Conservation (phyloP, 2,329 filamentous ascomycete genomes). For the Fusarium proliferatum region DNA sequence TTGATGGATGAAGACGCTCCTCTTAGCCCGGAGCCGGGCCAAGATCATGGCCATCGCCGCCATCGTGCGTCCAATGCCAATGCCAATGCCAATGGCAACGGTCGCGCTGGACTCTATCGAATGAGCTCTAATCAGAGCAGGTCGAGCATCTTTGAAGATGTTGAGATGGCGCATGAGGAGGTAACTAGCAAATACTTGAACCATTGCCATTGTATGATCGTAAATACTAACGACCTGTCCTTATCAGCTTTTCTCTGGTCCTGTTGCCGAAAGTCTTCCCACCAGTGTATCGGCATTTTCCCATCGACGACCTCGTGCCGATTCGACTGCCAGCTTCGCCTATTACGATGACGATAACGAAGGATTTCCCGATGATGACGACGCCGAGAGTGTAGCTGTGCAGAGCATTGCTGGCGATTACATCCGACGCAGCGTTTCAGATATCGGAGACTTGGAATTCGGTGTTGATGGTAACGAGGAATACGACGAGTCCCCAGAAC, state of each 20-base stretch:
- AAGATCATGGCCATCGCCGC: constrained; percentile 29
- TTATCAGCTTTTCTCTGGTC: constrained; percentile 82
- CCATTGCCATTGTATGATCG: neutral
- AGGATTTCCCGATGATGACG: constrained; percentile 51
- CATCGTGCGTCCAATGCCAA: constrained; percentile 37
- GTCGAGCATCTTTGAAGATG: constrained; percentile 88
- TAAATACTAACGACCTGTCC: neutral
- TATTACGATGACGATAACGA: constrained; percentile 78
- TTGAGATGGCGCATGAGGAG: constrained; percentile 99
- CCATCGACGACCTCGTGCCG: constrained; percentile 82
- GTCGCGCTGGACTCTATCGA: constrained; percentile 64
- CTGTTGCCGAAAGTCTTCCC: constrained; percentile 94
- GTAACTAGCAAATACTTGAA: constrained; percentile 55
- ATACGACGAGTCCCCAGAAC: constrained; percentile 54
- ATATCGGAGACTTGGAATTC: constrained; percentile 55
- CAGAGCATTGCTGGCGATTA: constrained; percentile 41
- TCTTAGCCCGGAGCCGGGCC: constrained; percentile 27
- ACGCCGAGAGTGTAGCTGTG: constrained; percentile 47
- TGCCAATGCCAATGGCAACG: constrained; percentile 26
- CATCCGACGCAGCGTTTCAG: constrained; percentile 48
- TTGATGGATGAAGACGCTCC: constrained; percentile 47
- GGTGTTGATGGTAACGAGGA: constrained; percentile 55
- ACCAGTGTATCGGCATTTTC: constrained; percentile 92
- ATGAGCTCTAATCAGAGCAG: constrained; percentile 77
- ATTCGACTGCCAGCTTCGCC: constrained; percentile 88